phyloP scores from a whole-genome alignment of 208 protist species.

The Blechomonas ayalai region DNA sequence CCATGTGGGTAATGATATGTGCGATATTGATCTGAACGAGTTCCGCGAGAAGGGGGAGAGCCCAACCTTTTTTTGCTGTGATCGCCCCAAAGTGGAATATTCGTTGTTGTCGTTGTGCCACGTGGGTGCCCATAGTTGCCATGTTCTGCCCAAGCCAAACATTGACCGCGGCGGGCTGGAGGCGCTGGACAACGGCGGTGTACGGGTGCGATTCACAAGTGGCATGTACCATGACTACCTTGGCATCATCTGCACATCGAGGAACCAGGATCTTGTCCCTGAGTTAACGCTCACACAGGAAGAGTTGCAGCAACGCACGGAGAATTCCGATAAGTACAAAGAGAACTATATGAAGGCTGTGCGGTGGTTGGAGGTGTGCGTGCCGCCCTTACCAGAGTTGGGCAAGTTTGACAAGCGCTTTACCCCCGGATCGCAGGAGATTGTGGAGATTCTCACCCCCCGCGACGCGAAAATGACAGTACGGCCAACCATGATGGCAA shows the following conservation, averaged over 20 bases:
- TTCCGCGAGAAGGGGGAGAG: constrained; percentile 90
- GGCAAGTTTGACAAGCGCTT: constrained; percentile 84
- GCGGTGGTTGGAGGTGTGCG: constrained; percentile 86
- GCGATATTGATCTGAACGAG: constrained; percentile 88
- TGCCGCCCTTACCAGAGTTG: constrained; percentile 82
- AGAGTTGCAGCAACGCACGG: constrained; percentile 75
- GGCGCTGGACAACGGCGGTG: constrained; percentile 69
- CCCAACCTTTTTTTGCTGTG: constrained; percentile 91
- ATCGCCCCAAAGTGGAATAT: constrained; percentile 77
- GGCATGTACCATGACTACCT: constrained; percentile 79
- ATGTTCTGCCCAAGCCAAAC: constrained; percentile 65
- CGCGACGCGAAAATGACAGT: constrained; percentile 88
- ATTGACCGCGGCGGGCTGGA: constrained; percentile 76
- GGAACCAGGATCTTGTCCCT: constrained; percentile 63
- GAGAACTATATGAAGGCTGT: constrained; percentile 54
- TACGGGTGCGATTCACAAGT: constrained; percentile 80
- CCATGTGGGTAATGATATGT: constrained; percentile 90
- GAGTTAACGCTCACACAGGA: constrained; percentile 80
- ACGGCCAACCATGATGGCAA: constrained; percentile 88
- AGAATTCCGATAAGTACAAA: constrained; percentile 72
- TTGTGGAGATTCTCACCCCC: constrained; percentile 85
- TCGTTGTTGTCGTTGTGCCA: constrained; percentile 80
- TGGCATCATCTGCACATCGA: constrained; percentile 82
- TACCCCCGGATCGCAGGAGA: constrained; percentile 86
- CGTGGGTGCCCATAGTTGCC: constrained; percentile 77